These are phyloP conservation scores for Adansonia gregorii DNA, from an alignment of 441 rosid species.

Conservation along the genomic window DNA sequence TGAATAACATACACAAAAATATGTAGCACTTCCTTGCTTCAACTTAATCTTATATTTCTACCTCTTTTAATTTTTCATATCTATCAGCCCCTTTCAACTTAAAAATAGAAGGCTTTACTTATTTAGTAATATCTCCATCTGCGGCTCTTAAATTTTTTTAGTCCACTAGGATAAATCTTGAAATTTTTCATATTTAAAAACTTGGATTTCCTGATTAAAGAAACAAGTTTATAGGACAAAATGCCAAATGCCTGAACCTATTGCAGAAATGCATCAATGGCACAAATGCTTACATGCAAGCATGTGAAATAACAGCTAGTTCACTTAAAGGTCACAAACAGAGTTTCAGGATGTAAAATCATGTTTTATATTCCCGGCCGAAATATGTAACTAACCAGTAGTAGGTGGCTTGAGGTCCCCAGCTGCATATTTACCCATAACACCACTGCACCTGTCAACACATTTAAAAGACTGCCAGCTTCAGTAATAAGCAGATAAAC, in stretches of 20 bases:
- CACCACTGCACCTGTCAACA: constrained; percentile 92
- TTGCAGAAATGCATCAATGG: neutral
- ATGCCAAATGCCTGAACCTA: neutral
- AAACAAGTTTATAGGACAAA: neutral
- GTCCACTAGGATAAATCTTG: neutral
- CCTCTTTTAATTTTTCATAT: neutral
- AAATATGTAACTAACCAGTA: constrained; percentile 44
- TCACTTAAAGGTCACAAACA: constrained; percentile 4
- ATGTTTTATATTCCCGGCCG: neutral
- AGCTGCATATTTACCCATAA: constrained; percentile 96
- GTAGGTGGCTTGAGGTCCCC: constrained; percentile 99
- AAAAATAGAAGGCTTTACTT: neutral
- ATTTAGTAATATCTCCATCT: neutral
- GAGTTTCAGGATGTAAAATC: neutral
- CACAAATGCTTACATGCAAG: neutral
- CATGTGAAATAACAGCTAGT: neutral
- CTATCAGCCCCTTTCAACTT: neutral
- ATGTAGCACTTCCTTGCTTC: neutral
- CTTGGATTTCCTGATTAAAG: neutral
- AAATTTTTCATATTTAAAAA: neutral
- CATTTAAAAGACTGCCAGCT: constrained; percentile 10
- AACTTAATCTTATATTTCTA: neutral
- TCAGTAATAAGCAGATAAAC: constrained; percentile 8
- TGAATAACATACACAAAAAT: neutral
- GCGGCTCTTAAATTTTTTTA: neutral